Evolutionary conservation across 192 early-diverging fungal genomes (phyloP), one percentile per base, ranked within the genome.

Genomic region (Haplosporangium gracile): DNA sequence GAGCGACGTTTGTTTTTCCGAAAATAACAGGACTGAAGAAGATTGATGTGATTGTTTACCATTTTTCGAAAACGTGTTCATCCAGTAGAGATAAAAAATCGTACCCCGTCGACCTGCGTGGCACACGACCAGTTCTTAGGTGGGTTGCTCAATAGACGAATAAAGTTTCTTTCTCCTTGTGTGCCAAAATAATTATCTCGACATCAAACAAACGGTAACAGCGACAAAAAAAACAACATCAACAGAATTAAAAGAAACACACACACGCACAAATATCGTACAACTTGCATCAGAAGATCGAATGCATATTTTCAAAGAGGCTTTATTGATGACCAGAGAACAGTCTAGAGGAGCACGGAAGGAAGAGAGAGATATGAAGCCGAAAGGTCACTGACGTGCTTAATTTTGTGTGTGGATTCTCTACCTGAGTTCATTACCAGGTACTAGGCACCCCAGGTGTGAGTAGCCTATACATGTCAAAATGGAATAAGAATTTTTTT

Each of bases 401-500:
- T 45, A 13, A 45, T 15, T 11, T n/a, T 57, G 6, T 26, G 24
- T 57, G 24, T 57, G 49, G 49, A n/a, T 57, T 55, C 24, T 10
- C 7, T 26, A 6, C 7, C 16, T 2, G n/a, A 9, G 55, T 26
- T 7, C 22, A 32, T 65, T 65, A 65, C 60, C 60, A 65, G 60
- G 60, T 65, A 65, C 60, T 29, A 32, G 60, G 57, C 26, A 63
- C 9, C 57, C 53, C 24, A 26, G 26, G 26, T 6, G 26, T 0
- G 60, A 65, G 10, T 65, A 65, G 60, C 60, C 26, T 65, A 65
- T 32, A 34, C 60, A 32, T 65, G n/a, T 29, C 60, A 65, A 65
- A 65, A 65, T 65, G 60, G 60, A 65, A 32, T 65, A 65, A 68
- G 42, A 22, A 68, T 77, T 77, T 77, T 68, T 77, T 68, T 68